Evolutionary conservation across 345 rosid species (phyloP).

Genomic region (Clarkia xantiana): DNA sequence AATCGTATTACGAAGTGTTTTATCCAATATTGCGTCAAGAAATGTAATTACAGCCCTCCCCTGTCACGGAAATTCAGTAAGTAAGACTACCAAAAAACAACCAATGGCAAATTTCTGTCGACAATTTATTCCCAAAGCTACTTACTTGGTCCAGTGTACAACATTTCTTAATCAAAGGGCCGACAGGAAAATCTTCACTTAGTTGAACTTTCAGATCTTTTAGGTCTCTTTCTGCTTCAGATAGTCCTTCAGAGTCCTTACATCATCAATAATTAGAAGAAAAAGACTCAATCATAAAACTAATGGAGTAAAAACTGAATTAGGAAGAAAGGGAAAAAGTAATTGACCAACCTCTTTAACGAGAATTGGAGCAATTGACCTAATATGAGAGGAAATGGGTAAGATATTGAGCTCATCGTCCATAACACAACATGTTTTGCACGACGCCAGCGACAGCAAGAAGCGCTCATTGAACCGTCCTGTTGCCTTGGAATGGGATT

Average conservation of each 20-base stretch:
- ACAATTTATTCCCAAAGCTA: neutral
- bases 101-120: slow-evolving; percentile 1
- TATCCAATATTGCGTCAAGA: slow-evolving; percentile 86
- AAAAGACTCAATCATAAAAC: neutral
- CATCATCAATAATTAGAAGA: slow-evolving; percentile 5
- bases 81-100: slow-evolving; percentile 4
- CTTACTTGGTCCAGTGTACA: slow-evolving; percentile 90
- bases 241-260: slow-evolving; percentile 81
- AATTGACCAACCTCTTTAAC: slow-evolving; percentile 38
- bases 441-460: slow-evolving; percentile 71
- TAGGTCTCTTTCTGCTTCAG: slow-evolving; percentile 72
- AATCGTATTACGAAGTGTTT: slow-evolving; percentile 64
- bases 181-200: slow-evolving; percentile 76
- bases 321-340: slow-evolving; percentile 2
- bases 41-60: slow-evolving; percentile 83
- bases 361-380: slow-evolving; percentile 47
- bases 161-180: slow-evolving; percentile 81
- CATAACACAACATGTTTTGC: slow-evolving; percentile 85
- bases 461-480: slow-evolving; percentile 92
- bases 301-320: neutral
- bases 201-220: slow-evolving; percentile 78
- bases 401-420: slow-evolving; percentile 93
- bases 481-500: slow-evolving; percentile 76
- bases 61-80: slow-evolving; percentile 19
- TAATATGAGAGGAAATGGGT: slow-evolving; percentile 87